These are phyloP conservation scores for Backusella circina DNA, from an alignment of 192 early-diverging fungal species.

Conservation along the genomic window DNA sequence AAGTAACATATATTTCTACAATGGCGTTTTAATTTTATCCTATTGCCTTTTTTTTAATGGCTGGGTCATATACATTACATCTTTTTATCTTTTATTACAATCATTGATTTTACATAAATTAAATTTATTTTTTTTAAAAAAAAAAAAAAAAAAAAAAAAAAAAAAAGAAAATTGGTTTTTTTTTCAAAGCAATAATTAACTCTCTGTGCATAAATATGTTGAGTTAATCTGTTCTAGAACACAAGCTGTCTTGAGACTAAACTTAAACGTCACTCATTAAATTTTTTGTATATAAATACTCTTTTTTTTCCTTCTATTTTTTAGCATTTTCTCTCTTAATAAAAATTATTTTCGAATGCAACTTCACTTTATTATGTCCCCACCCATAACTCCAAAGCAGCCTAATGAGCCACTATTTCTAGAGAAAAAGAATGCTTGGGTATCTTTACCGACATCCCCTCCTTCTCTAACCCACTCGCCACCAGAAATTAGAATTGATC, in stretches of 20 bases:
- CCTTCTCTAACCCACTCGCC: background rate
- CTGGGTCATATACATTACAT: background rate
- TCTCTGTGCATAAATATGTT: background rate
- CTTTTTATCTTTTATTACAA: background rate
- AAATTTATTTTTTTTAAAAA: background rate
- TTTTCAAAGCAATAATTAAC: background rate
- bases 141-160: background rate
- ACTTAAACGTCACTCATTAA: background rate
- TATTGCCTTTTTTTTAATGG: background rate
- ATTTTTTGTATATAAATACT: background rate
- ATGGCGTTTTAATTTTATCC: background rate
- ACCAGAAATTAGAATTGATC: background rate
- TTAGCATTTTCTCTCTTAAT: background rate
- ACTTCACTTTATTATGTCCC: conserved; percentile 1
- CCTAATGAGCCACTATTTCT: background rate
- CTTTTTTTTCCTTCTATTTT: background rate
- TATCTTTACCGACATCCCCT: background rate
- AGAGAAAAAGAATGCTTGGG: background rate
- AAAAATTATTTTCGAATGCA: background rate
- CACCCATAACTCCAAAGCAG: conserved; percentile 6
- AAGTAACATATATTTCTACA: background rate
- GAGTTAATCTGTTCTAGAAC: background rate
- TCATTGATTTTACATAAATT: background rate
- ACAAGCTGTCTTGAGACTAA: background rate
- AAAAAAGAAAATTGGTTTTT: background rate